Evolutionary conservation across 805 yeast species (phyloP), one percentile per base, ranked within the genome.

Genomic region (Lipomyces yamanashiensis): DNA sequence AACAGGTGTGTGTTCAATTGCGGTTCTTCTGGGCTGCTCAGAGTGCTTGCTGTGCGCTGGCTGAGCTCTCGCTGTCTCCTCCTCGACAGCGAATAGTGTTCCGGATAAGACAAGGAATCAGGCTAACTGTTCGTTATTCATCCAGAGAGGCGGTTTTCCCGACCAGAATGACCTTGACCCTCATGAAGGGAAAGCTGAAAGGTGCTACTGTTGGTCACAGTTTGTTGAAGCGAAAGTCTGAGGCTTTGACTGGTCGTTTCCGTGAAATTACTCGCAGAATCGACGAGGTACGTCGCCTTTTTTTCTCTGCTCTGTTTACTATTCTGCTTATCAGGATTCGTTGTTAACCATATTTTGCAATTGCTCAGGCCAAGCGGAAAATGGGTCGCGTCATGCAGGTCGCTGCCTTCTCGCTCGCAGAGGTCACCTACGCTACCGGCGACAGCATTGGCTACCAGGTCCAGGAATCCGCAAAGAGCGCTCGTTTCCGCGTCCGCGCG

Each of bases 371-470:
- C 50, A 93, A 93, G 79, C 85, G 93, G 71, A 95, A 93, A 80
- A 93, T 95, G 98, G 99, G 98, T 56, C 83, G 93, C 69, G 97
- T 93, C 50, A 93, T 93, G 98, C 98, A 95, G 76, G 89, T 96
- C 0, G 99, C 99, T 1, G 96, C 98, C 0, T 93, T 93, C 76
- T 92, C 98, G 7, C 82, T 93, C 71, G 98, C 98, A 2, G 99
- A 93, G 76, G 98, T 93, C 53, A 88, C 95, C 52, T 95, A 95
- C 74, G 99, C 99, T 33, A 93, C 98, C 1, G 98, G 98, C 63
- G 97, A 92, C 73, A 91, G 91, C 78, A 91, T 93, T 71, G 90
- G 92, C 28, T 93, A 91, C 76, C 98, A 95, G 77, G 97, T 95
- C 44, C 97, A 91, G 78, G 98, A 93, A 78, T 86, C 92, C 56